Evolutionary conservation across 2,329 filamentous ascomycete genomes (phyloP), one percentile per base, ranked within the genome.

Genomic region (Coniochaeta sp.): DNA sequence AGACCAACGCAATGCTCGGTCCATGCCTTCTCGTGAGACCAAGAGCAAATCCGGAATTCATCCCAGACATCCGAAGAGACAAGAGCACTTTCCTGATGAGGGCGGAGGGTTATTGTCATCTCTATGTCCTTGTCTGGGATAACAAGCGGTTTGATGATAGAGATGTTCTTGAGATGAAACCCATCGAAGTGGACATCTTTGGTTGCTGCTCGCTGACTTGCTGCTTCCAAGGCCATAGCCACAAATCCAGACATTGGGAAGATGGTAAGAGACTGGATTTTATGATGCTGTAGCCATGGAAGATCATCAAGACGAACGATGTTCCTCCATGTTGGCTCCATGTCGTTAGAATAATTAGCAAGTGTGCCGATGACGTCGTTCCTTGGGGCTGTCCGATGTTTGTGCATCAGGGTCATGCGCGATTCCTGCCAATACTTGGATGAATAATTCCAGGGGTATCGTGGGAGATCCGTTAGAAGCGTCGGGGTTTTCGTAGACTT

Each of bases 241-340:
- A 83, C 67, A 58, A 78, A 81, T 2, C 79, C 84, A 1, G 81
- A 75, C 38, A 82, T 75, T 30, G 84, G 82, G 66, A 82, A 85
- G 36, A 84, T 77, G 2, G 76, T 78, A 32, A 83, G 69, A 12
- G 78, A 81, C 64, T 86, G 82, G 69, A 87, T 80, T 59, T 72
- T 73, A 71, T 87, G 85, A 64, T 86, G 80, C 52, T 80, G 75
- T 6, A 85, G 73, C 74, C 86, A 88, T 1, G 86, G 81, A 0
- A 81, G 65, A 60, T 82, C 78, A 42, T 80, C 77, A 1, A 77
- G 64, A 12, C 73, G 73, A 32, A 82, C 66, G 26, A 78, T 73
- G 60, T 80, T 81, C 40, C 79, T 72, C 80, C 80, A 83, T 0
- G 71, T 76, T 0, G 78, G 78, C 64, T 80, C 77, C 2, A 75